A percentile compares a stretch with the other conserved stretches of the same genome.
These are phyloP conservation scores for Dryadomyces quercivorus DNA, from an alignment of 2,329 filamentous ascomycete species.

Conservation along the genomic window DNA sequence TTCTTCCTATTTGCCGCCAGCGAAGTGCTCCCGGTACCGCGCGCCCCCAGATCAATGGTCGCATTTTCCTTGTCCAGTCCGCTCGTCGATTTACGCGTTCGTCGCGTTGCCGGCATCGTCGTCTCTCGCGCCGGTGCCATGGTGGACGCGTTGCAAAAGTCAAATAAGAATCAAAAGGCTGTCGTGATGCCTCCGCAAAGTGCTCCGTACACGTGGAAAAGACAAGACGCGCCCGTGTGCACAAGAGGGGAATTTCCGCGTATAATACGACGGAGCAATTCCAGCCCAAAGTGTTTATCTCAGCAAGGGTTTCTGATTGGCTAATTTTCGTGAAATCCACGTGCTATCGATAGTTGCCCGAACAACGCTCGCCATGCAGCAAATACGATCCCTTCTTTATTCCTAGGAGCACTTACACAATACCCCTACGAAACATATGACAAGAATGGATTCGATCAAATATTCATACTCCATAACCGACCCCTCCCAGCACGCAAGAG, in stretches of 20 bases:
- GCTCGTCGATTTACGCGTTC: constrained; percentile 61
- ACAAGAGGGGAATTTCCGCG: neutral
- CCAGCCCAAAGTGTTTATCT: constrained; percentile 10
- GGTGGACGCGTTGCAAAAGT: constrained; percentile 5
- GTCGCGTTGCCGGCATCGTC: constrained; percentile 43
- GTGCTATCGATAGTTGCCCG: constrained; percentile 10
- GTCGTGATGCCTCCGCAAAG: too few species aligned
- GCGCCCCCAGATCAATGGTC: constrained; percentile 48
- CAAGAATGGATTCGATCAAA: too few species aligned
- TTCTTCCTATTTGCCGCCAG: constrained; percentile 47
- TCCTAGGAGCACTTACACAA: too few species aligned
- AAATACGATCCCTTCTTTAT: too few species aligned
- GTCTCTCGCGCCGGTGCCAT: constrained; percentile 30
- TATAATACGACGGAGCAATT: neutral
- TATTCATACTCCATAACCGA: too few species aligned
- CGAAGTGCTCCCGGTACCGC: constrained; percentile 21
- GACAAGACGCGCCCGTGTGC: neutral
- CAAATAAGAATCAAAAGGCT: neutral
- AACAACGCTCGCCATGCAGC: constrained; percentile 9
- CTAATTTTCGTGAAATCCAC: neutral
- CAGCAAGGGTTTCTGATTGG: constrained; percentile 4
- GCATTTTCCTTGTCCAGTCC: constrained; percentile 67
- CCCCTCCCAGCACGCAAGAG: too few species aligned
- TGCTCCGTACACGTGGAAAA: neutral
- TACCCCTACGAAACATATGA: too few species aligned